Conservation (phyloP, 306 rosid genomes). For the Trichosanthes cucumerina region DNA sequence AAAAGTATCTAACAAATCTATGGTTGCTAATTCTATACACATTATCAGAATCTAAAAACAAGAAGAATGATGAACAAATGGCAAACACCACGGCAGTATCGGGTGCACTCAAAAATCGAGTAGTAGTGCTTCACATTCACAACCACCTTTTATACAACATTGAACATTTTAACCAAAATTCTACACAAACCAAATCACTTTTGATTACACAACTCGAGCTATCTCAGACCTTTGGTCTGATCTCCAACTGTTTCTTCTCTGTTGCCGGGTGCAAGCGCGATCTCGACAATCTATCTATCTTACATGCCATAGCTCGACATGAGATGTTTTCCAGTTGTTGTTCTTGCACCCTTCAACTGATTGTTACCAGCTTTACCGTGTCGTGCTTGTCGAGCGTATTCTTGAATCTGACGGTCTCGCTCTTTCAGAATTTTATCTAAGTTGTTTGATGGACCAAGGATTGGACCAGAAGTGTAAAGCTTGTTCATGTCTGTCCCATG, state of each 20-base stretch:
- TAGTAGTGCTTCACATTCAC: conserved; percentile 7
- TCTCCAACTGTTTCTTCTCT: not conserved
- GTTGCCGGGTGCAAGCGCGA: not conserved
- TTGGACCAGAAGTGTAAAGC: conserved; percentile 69
- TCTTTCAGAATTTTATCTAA: conserved; percentile 70
- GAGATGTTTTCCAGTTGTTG: not conserved
- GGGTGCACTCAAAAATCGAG: conserved; percentile 2
- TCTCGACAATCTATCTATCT: not conserved
- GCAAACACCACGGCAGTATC: not conserved
- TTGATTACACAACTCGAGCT: not conserved
- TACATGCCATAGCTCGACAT: not conserved
- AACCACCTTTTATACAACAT: conserved; percentile 4
- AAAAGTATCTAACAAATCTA: not conserved
- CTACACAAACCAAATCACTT: conserved; percentile 1
- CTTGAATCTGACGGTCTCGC: conserved; percentile 65
- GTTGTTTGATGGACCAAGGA: conserved; percentile 56
- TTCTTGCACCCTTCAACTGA: not conserved
- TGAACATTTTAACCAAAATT: not conserved
- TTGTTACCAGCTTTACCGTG: conserved; percentile 1
- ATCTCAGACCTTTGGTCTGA: not conserved
- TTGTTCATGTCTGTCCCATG: conserved; percentile 38
- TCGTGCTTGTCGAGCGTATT: conserved; percentile 56
- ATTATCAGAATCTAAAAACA: not conserved
- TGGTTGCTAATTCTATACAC: not conserved
- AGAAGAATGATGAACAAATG: not conserved